These are phyloP conservation scores for Syncephalis plumigaleata DNA, from an alignment of 371 early-diverging fungal genomes.

Conservation along the genomic window DNA sequence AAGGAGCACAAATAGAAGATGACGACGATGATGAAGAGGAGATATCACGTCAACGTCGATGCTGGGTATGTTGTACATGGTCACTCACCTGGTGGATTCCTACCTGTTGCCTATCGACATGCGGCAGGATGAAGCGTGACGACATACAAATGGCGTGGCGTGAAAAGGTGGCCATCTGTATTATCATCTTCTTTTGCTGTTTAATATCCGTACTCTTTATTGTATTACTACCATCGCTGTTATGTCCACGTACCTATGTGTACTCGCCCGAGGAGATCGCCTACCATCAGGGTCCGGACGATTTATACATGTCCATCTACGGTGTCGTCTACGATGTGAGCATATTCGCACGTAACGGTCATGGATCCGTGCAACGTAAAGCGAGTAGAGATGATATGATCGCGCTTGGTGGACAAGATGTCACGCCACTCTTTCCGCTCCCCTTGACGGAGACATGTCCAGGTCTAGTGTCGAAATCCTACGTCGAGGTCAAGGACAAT, in stretches of 20 bases:
- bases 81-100: conserved; percentile 64
- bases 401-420: conserved; percentile 45
- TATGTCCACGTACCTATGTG: conserved; percentile 47
- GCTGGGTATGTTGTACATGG: conserved; percentile 55
- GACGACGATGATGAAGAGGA: conserved; percentile 10
- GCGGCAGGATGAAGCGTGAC: conserved; percentile 55
- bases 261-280: conserved; percentile 27
- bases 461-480: conserved; percentile 17
- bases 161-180: conserved; percentile 75
- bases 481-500: conserved; percentile 1
- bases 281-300: conserved; percentile 11
- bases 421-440: conserved; percentile 47
- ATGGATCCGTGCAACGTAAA: conserved; percentile 9
- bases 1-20: not conserved
- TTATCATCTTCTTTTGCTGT: conserved; percentile 39
- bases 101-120: conserved; percentile 25
- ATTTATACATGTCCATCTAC: conserved; percentile 20
- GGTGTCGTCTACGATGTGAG: conserved; percentile 44
- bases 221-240: conserved; percentile 27
- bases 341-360: conserved; percentile 22
- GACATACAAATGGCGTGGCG: conserved; percentile 90
- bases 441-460: conserved; percentile 39
- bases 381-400: conserved; percentile 16
- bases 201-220: conserved; percentile 32
- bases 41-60: conserved; percentile 27